Evolutionary conservation across 257 asterid species (phyloP).

Genomic region (Avicennia marina): DNA sequence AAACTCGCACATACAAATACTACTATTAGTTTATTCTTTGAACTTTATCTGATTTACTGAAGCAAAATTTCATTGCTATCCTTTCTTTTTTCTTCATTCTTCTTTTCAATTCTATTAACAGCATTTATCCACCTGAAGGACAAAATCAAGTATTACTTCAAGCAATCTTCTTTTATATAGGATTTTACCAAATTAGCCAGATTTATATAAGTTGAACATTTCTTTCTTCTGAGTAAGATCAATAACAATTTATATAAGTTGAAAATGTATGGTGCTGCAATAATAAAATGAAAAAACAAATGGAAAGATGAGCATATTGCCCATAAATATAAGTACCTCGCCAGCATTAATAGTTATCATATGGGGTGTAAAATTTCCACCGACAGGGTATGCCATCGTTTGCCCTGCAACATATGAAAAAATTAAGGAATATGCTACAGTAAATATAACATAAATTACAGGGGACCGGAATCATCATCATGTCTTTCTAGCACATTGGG

Average conservation of each 20-base stretch:
- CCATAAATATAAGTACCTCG: conserved; percentile 46
- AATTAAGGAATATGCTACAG: background rate
- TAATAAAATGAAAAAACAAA: background rate
- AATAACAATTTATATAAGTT: background rate
- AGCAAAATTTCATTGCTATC: background rate
- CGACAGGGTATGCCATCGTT: conserved; percentile 33
- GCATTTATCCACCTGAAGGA: too few species aligned
- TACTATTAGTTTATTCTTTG: background rate
- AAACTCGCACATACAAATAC: too few species aligned
- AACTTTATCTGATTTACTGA: background rate
- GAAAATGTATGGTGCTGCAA: background rate
- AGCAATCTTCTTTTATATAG: too few species aligned
- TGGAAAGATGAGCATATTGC: background rate
- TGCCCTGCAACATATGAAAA: conserved; percentile 36
- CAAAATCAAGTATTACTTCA: too few species aligned
- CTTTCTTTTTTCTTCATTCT: background rate
- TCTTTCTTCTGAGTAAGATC: background rate
- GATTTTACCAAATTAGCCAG: too few species aligned
- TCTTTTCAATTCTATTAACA: too few species aligned
- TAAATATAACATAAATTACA: background rate
- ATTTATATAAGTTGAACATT: background rate
- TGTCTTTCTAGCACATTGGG: background rate
- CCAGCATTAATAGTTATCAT: conserved; percentile 73
- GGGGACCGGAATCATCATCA: background rate
- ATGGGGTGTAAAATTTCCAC: conserved; percentile 74